These are phyloP conservation scores for Fragaria vesca DNA, from an alignment of 306 rosid species.

Conservation along the genomic window DNA sequence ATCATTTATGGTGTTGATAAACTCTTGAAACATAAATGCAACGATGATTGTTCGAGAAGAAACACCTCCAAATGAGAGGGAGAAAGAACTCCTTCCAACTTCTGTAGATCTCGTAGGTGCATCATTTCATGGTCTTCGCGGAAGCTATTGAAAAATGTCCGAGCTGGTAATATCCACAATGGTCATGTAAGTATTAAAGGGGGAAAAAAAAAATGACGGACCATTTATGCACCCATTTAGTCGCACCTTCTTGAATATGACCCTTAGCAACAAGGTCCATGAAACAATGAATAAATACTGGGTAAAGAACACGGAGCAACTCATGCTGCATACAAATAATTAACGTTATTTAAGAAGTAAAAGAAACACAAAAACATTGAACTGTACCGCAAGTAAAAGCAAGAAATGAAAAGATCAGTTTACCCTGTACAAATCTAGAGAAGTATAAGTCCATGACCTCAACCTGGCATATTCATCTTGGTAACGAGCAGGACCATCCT, in stretches of 20 bases:
- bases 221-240: not conserved
- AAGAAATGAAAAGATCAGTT: not conserved
- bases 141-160: slow-evolving; percentile 69
- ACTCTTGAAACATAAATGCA: not conserved
- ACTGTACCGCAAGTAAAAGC: not conserved
- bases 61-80: slow-evolving; percentile 81
- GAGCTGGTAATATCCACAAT: slow-evolving; percentile 53
- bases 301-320: slow-evolving; percentile 94
- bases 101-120: slow-evolving; percentile 83
- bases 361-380: not conserved
- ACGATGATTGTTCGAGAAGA: not conserved
- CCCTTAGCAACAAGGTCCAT: slow-evolving; percentile 98
- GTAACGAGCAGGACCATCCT: slow-evolving; percentile 69
- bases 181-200: slow-evolving; percentile 15
- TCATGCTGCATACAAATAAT: slow-evolving; percentile 63
- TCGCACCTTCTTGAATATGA: slow-evolving; percentile 81
- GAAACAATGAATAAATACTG: slow-evolving; percentile 89
- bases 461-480: slow-evolving; percentile 83
- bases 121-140: slow-evolving; percentile 92
- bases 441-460: slow-evolving; percentile 78
- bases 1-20: not conserved
- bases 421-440: slow-evolving; percentile 87
- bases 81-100: slow-evolving; percentile 93
- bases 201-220: not conserved
- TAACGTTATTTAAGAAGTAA: not conserved